phyloP scores from a whole-genome alignment of 1,284 basidiomycete species.

The Naganishia cerealis region DNA sequence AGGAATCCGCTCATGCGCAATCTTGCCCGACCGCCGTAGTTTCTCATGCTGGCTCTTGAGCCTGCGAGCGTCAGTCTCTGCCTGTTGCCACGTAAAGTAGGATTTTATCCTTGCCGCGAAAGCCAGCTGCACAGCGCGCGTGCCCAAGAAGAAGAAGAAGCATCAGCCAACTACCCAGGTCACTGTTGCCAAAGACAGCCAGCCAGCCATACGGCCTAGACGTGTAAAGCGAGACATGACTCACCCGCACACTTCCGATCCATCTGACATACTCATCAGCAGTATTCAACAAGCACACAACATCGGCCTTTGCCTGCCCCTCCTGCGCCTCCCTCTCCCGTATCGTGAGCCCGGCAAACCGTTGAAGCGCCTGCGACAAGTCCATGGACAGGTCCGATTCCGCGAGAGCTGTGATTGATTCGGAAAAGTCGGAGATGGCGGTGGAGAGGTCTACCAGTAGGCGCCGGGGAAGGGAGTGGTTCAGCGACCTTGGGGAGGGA shows the following conservation, averaged over 20 bases:
- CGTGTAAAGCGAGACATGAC: conserved; percentile 44
- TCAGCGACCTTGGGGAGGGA: not conserved
- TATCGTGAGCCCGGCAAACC: conserved; percentile 70
- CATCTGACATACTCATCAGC: conserved; percentile 90
- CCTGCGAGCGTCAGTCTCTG: conserved; percentile 72
- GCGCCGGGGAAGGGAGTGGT: conserved; percentile 1
- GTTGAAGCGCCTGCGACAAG: conserved; percentile 66
- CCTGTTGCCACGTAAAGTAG: conserved; percentile 74
- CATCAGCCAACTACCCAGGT: too few species aligned
- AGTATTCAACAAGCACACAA: conserved; percentile 69
- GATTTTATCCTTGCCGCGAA: conserved; percentile 81
- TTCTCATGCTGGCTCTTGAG: conserved; percentile 76
- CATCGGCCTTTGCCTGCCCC: conserved; percentile 73
- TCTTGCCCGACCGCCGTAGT: conserved; percentile 69
- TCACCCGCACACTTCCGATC: conserved; percentile 81
- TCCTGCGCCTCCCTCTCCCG: conserved; percentile 70
- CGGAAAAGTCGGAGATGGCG: conserved; percentile 70
- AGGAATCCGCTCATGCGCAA: conserved; percentile 66
- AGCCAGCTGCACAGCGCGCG: conserved; percentile 63
- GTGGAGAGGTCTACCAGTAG: conserved; percentile 64
- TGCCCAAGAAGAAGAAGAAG: not conserved
- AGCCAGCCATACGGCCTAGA: not conserved
- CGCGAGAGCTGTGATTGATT: conserved; percentile 66
- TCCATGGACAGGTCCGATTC: conserved; percentile 72
- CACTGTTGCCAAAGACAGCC: too few species aligned